Conservation (phyloP, 1,284 basidiomycete genomes). For the Trametes pubescens region DNA sequence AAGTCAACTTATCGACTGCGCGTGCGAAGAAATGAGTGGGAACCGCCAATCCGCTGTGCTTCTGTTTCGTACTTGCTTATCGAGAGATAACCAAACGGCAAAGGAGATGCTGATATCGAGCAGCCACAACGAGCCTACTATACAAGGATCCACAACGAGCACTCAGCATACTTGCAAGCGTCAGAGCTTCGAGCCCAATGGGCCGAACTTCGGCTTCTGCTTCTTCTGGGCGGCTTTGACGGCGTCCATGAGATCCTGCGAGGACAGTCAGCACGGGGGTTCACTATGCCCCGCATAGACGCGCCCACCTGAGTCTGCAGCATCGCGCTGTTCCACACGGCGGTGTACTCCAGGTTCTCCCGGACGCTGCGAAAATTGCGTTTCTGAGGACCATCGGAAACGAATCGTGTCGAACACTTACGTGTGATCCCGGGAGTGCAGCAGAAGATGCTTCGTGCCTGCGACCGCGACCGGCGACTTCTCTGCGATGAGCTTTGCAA, state of each 20-base stretch:
- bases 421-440: conserved; percentile 82
- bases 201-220: conserved; percentile 34
- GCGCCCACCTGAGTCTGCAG: conserved; percentile 71
- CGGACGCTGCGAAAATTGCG: conserved; percentile 63
- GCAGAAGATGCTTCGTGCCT: conserved; percentile 82
- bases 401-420: conserved; percentile 43
- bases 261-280: not conserved
- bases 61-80: not conserved
- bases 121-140: conserved; percentile 1
- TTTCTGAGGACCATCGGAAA: not conserved
- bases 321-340: conserved; percentile 78
- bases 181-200: conserved; percentile 31
- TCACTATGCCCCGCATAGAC: not conserved
- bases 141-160: conserved; percentile 2
- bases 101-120: not conserved
- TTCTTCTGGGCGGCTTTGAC: conserved; percentile 39
- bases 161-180: not conserved
- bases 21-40: too few relatives aligned
- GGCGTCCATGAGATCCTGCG: conserved; percentile 39
- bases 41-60: too few relatives aligned
- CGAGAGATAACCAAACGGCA: not conserved
- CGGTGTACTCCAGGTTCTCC: conserved; percentile 84
- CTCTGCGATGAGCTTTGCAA: conserved; percentile 72
- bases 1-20: too few relatives aligned
- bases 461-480: conserved; percentile 88